A percentile compares a stretch with the other conserved stretches of the same genome.
Conservation (phyloP, 768 basidiomycete species). For the Macrolepiota albuminosa region DNA sequence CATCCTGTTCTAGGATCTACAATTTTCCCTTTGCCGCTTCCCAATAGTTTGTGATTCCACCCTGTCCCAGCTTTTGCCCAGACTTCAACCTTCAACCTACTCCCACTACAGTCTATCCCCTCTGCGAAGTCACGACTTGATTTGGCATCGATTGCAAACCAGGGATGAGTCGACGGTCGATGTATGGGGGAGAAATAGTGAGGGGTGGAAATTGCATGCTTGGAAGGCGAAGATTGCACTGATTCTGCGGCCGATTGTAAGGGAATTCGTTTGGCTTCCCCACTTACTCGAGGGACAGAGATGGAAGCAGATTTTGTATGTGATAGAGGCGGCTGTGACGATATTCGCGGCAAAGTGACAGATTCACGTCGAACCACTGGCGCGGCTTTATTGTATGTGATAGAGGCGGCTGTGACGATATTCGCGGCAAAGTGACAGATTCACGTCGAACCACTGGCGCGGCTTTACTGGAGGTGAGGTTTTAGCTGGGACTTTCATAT, state of each 20-base stretch:
- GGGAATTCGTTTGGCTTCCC: slow-evolving; percentile 14
- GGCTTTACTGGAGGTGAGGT: slow-evolving; percentile 18
- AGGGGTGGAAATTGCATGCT: slow-evolving; percentile 30
- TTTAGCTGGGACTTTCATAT: slow-evolving; percentile 12
- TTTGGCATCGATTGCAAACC: slow-evolving; percentile 55
- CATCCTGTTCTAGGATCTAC: slow-evolving; percentile 34
- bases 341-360: slow-evolving; percentile 9
- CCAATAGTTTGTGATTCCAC: slow-evolving; percentile 25
- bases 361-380: slow-evolving; percentile 19
- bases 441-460: slow-evolving; percentile 18
- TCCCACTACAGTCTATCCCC: slow-evolving; percentile 49
- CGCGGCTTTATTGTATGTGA: slow-evolving; percentile 18
- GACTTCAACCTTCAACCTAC: slow-evolving; percentile 49
- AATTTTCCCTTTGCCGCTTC: slow-evolving; percentile 40
- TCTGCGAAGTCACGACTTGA: slow-evolving; percentile 48
- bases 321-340: slow-evolving; percentile 9
- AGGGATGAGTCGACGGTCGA: slow-evolving; percentile 79
- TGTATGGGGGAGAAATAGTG: slow-evolving; percentile 80
- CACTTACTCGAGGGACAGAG: slow-evolving; percentile 18
- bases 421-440: slow-evolving; percentile 10
- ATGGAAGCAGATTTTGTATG: slow-evolving; percentile 24
- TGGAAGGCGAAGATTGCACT: slow-evolving; percentile 15
- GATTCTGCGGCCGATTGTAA: slow-evolving; percentile 12
- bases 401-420: slow-evolving; percentile 7
- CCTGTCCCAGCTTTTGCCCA: slow-evolving; percentile 45